Conservation (phyloP, 2,329 filamentous ascomycete genomes). For the Cryoendolithus antarcticus region DNA sequence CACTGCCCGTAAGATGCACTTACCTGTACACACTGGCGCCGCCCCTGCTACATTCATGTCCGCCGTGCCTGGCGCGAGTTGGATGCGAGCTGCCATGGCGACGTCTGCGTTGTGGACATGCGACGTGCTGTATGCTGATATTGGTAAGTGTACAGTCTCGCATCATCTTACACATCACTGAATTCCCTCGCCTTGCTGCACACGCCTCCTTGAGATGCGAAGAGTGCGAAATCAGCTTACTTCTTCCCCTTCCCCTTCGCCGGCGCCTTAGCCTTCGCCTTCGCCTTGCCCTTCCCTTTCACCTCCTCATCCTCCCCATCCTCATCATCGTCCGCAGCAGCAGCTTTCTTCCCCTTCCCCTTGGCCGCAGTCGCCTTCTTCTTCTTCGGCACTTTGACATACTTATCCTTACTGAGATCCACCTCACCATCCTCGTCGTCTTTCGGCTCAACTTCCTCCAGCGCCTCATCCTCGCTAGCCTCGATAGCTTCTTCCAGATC, state of each 20-base stretch:
- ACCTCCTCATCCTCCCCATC: conserved; percentile 28
- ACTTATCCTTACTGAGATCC: conserved; percentile 91
- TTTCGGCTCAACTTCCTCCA: conserved; percentile 11
- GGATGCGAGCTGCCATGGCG: no score
- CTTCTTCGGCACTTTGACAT: conserved; percentile 81
- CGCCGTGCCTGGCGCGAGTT: no score
- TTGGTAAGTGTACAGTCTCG: no score
- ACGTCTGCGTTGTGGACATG: no score
- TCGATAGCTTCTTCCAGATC: conserved; percentile 95
- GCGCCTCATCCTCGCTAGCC: conserved; percentile 61
- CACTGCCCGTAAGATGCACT: no score
- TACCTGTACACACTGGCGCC: no score
- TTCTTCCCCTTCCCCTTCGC: conserved; percentile 4
- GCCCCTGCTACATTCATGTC: no score
- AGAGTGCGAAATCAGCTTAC: no score
- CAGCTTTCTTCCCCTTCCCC: conserved; percentile 41
- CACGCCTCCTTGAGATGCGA: no score
- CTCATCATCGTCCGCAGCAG: conserved; percentile 62
- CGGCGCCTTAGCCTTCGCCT: neutral
- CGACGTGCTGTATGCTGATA: no score
- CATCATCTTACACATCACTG: no score
- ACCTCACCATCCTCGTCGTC: conserved; percentile 56
- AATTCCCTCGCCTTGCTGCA: no score
- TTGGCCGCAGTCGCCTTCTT: conserved; percentile 41
- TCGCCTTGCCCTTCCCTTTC: conserved; percentile 30